Percentiles rank a stretch among this genome's conserved stretches.
phyloP scores from a whole-genome alignment of 768 basidiomycete species.

The Cystofilobasidium capitatum region DNA sequence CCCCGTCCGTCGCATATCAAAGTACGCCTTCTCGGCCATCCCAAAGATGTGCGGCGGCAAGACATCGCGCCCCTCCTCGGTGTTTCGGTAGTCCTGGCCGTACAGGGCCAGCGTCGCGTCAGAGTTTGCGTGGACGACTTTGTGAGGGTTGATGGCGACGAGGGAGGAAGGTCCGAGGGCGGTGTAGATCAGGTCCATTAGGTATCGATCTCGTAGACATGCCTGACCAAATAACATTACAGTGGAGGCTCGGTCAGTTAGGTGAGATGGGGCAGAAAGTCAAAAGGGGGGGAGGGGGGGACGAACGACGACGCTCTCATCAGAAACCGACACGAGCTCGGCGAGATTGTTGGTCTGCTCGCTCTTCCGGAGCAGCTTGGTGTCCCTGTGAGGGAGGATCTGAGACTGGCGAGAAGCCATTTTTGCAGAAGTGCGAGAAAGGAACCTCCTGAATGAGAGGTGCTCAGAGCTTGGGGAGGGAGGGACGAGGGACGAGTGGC shows the following conservation, averaged over 20 bases:
- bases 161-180: conserved; percentile 49
- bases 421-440: neutral
- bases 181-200: conserved; percentile 37
- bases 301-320: conserved; percentile 23
- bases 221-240: conserved; percentile 26
- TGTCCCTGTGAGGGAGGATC: conserved; percentile 3
- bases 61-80: conserved; percentile 49
- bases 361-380: conserved; percentile 1
- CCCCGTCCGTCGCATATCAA: conserved; percentile 85
- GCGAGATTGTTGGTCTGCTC: conserved; percentile 25
- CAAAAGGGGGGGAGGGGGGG: neutral
- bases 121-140: conserved; percentile 71
- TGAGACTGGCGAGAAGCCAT: conserved; percentile 8
- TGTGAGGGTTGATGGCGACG: conserved; percentile 87
- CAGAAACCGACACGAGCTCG: conserved; percentile 14
- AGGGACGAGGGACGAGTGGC: neutral
- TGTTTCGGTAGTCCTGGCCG: conserved; percentile 69
- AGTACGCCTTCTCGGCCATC: conserved; percentile 81
- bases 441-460: too few relatives aligned
- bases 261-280: too few relatives aligned
- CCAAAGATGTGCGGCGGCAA: conserved; percentile 80
- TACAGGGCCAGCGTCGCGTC: conserved; percentile 79
- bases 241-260: neutral
- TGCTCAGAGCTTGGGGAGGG: neutral
- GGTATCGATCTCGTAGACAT: conserved; percentile 39